These are phyloP conservation scores for Penicillium sp. DNA, from an alignment of 2,329 filamentous ascomycete genomes.

Conservation along the genomic window DNA sequence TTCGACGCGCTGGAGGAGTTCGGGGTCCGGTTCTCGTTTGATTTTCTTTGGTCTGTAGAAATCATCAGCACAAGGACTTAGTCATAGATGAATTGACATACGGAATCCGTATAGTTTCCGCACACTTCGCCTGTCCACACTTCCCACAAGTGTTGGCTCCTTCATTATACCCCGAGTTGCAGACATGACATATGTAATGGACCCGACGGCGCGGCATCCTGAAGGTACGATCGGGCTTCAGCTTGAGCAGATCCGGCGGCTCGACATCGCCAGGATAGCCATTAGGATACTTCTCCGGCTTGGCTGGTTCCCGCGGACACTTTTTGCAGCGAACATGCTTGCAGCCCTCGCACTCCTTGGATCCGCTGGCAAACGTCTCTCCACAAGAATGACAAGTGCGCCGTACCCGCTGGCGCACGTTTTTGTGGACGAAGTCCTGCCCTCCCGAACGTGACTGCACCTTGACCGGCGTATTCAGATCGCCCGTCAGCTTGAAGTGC, in stretches of 20 bases:
- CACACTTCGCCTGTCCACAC: conserved; percentile 41
- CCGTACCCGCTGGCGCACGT: conserved; percentile 66
- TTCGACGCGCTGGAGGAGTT: conserved; percentile 36
- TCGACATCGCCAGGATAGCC: conserved; percentile 44
- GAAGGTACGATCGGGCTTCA: conserved; percentile 32
- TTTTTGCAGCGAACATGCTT: conserved; percentile 70
- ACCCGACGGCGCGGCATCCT: conserved; percentile 37
- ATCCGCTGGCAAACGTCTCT: conserved; percentile 54
- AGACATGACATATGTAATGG: conserved; percentile 42
- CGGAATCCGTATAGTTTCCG: conserved; percentile 41
- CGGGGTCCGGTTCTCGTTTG: conserved; percentile 38
- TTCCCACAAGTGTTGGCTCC: conserved; percentile 32
- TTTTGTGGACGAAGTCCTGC: conserved; percentile 67
- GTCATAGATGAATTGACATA: conserved; percentile 32
- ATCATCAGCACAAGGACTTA: conserved; percentile 2
- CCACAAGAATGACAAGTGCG: conserved; percentile 72
- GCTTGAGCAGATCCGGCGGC: conserved; percentile 36
- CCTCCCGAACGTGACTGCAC: conserved; percentile 61
- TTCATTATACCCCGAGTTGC: conserved; percentile 31
- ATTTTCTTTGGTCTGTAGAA: conserved; percentile 37
- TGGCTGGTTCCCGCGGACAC: conserved; percentile 68
- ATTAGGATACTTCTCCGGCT: conserved; percentile 42
- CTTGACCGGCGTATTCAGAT: conserved; percentile 27
- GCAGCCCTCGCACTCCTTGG: conserved; percentile 64
- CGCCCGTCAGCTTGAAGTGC: conserved; percentile 29